Base-by-base conservation (phyloP, 805 yeast species). In the Metschnikowia koreensis region DNA sequence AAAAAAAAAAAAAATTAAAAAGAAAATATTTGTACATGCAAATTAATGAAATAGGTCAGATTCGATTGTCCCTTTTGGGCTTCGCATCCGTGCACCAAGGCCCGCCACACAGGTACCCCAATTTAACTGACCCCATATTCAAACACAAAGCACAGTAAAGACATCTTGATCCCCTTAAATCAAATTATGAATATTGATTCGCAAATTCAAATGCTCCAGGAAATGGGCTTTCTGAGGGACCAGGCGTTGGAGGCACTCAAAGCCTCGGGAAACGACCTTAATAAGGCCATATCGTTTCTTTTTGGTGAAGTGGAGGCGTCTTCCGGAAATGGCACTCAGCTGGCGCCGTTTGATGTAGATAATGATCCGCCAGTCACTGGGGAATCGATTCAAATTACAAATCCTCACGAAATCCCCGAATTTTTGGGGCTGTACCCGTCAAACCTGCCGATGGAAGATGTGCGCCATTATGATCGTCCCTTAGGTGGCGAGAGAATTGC, bases 381-480 rank as follows among this genome's bases (percentile, higher is more conserved):
- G 8, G 36, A 22, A 16, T 64, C 72, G 2, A 67, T 69, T 12
- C 51, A 51, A 3, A 55, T 70, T 7, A 53, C 52, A 28, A 70
- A 70, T 48, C 68, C 74, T 2, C 54, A 61, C 13, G 70, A 68
- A 22, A 62, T 70, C 10, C 75, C 75, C n/a, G 60, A 64, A 22
- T 57, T 68, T 11, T 50, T 55, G 38, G 51, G 54, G 12, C 53
- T 47, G 40, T 51, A 46, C 8, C 48, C 55, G 11, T 31, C 53
- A 8, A 38, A 27, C 28, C 22, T 36, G 12, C 39, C 47, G 4
- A n/a, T 50, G 16, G 54, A 53, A 6, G 51, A 46, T n/a, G 46
- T 43, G 10, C 43, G 28, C n/a, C 53, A 50, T 16, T 41, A 41
- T 17, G 53, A 50, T 31, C 34, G 38, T 6, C 50, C 53, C 6